These are phyloP conservation scores for Suillus luteus DNA, from an alignment of 768 basidiomycete species.

Conservation along the genomic window DNA sequence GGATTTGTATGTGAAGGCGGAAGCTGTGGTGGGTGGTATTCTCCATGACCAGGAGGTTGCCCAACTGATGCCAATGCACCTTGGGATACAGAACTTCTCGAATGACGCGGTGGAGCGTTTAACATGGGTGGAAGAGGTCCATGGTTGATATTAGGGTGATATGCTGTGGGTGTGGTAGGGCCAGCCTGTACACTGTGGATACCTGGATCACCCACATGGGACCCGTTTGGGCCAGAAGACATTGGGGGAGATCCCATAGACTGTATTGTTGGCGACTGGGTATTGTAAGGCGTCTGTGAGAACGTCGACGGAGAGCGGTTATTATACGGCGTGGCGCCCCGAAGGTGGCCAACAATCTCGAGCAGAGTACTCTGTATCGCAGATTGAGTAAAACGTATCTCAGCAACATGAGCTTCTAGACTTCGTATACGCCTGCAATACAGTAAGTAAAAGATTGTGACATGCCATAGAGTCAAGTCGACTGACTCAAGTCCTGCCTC, in stretches of 20 bases:
- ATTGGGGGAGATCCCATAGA: conserved; percentile 54
- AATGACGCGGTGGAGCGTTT: conserved; percentile 29
- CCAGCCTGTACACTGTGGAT: conserved; percentile 27
- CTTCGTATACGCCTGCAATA: conserved; percentile 80
- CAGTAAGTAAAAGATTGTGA: conserved; percentile 20
- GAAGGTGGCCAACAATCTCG: conserved; percentile 79
- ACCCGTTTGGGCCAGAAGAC: conserved; percentile 42
- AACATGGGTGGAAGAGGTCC: conserved; percentile 34
- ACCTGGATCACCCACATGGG: conserved; percentile 25
- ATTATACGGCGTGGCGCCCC: conserved; percentile 47
- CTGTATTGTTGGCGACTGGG: conserved; percentile 68
- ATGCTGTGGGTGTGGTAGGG: conserved; percentile 34
- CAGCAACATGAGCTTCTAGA: conserved; percentile 83
- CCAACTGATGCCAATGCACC: conserved; percentile 33
- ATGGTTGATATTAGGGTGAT: conserved; percentile 27
- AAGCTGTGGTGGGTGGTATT: conserved; percentile 46
- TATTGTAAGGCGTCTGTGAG: conserved; percentile 47
- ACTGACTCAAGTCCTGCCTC: conserved; percentile 89
- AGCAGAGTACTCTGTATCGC: conserved; percentile 78
- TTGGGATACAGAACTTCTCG: conserved; percentile 39
- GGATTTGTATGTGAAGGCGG: conserved; percentile 47
- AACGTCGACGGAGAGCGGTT: conserved; percentile 68
- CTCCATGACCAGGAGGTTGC: conserved; percentile 38
- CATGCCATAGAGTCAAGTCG: conserved; percentile 6
- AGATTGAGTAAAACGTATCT: conserved; percentile 71